Evolutionary conservation across 805 yeast genomes (phyloP), one percentile per base, ranked within the genome.

Genomic region (Lachancea sp.): DNA sequence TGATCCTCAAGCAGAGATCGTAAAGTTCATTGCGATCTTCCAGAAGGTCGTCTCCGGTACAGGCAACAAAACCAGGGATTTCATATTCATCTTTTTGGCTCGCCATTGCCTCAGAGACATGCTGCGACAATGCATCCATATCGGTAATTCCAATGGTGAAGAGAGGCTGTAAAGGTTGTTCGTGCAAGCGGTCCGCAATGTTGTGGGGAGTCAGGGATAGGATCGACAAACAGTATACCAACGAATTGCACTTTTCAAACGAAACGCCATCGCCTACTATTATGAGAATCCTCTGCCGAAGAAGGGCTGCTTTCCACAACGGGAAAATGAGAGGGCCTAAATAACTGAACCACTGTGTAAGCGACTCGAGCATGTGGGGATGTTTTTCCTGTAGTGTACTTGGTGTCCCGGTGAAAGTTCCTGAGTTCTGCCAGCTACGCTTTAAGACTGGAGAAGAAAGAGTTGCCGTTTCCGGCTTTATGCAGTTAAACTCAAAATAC

Each of bases 291-390:
- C 58, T 51, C 34, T 57, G 58, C 22, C 49, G 48, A 4, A 56
- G 34, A 4, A 61, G 36, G 15, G 56, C 48, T 16, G 58, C 43
- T 41, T 57, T 58, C 67, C 67, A 61, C 12, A 63, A 32, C 5
- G 64, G 55, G 30, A 58, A 55, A 4, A 61, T 45, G 15, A 60
- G 47, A 8, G 66, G 63, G 2, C 65, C 67, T n/a, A 63, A 34
- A 23, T 40, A 44, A 26, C 50, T 45, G 5, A 52, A 33, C 62
- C 62, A 58, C 33, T 42, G 51, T 5, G 55, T 54, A 15, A 51
- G 40, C 28, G 47, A 41, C 20, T 49, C 52, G 3, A 46, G 44
- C 50, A 49, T 47, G 28, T 38, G 46, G 8, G 41, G 44, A n/a
- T 34, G 42, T 25, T 33, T 40, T 19, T 42, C 48, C 21, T 41